phyloP scores from a whole-genome alignment of 2,329 filamentous ascomycete genomes.

The Aotearoamyces nothofagi region DNA sequence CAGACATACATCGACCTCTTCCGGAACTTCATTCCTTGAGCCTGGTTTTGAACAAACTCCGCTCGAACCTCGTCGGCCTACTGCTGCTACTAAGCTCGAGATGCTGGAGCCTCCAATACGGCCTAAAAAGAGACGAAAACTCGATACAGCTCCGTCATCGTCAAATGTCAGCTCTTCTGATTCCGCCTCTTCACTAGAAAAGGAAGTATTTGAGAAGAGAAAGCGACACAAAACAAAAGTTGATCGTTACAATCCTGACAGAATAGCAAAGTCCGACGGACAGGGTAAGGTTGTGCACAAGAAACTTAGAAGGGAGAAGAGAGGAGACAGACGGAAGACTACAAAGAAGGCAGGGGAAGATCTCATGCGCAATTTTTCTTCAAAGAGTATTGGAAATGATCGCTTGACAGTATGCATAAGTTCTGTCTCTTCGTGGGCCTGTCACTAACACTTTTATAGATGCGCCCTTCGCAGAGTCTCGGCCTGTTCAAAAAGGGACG shows the following conservation, averaged over 20 bases:
- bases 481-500: constrained; percentile 31
- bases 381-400: constrained; percentile 33
- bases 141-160: too few relatives aligned
- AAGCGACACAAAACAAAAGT: constrained; percentile 38
- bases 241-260: constrained; percentile 36
- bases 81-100: too few relatives aligned
- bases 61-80: too few relatives aligned
- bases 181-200: not conserved
- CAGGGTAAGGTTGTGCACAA: constrained; percentile 16
- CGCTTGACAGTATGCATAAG: constrained; percentile 31
- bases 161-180: too few relatives aligned
- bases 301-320: constrained; percentile 4
- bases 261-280: constrained; percentile 12
- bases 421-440: constrained; percentile 4
- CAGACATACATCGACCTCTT: constrained; percentile 1
- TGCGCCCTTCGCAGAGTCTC: constrained; percentile 22
- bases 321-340: constrained; percentile 8
- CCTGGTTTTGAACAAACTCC: constrained; percentile 1
- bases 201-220: constrained; percentile 25
- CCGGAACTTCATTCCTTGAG: constrained; percentile 1
- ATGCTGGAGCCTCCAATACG: too few relatives aligned
- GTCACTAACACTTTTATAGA: constrained; percentile 15
- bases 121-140: too few relatives aligned
- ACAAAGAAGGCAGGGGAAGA: constrained; percentile 21
- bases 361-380: constrained; percentile 39